Evolutionary conservation across 2,329 filamentous ascomycete genomes (phyloP).

Genomic region (Fusarium liriodendri): DNA sequence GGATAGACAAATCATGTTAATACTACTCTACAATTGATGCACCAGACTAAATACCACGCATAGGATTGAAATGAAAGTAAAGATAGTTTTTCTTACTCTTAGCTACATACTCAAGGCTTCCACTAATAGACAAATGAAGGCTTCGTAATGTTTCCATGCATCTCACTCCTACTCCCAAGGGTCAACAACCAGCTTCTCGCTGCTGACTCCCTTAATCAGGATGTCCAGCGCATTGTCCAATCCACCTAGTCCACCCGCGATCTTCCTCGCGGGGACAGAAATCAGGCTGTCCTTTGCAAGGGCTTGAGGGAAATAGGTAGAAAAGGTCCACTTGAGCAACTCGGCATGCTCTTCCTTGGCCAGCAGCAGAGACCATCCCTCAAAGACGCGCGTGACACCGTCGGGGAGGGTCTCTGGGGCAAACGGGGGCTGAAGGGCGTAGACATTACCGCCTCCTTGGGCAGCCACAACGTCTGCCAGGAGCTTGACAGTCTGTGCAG

Average conservation of each 20-base stretch:
- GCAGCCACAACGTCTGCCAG: conserved; percentile 22
- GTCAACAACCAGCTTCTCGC: conserved; percentile 35
- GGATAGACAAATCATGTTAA: no score
- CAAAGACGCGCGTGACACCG: conserved; percentile 28
- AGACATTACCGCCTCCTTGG: conserved; percentile 23
- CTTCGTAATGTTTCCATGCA: neutral
- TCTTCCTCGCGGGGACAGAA: conserved; percentile 20
- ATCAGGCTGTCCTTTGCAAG: conserved; percentile 15
- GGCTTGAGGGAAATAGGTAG: conserved; percentile 26
- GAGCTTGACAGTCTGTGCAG: conserved; percentile 23
- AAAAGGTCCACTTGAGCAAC: conserved; percentile 28
- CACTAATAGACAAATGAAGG: neutral
- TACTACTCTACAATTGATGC: no score
- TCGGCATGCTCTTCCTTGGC: conserved; percentile 25
- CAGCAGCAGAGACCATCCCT: conserved; percentile 33
- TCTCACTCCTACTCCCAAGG: conserved; percentile 5
- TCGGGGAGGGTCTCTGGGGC: conserved; percentile 19
- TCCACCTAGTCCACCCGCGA: conserved; percentile 25
- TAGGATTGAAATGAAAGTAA: no score
- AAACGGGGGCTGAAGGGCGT: conserved; percentile 31
- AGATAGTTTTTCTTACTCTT: no score
- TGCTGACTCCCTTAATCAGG: conserved; percentile 27
- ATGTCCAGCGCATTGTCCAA: conserved; percentile 25
- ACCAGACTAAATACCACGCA: no score
- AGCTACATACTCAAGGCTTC: no score